A percentile compares a stretch with the other conserved stretches of the same genome.
phyloP scores from a whole-genome alignment of 495 filamentous ascomycete genomes.

The Daldinia concentrica region DNA sequence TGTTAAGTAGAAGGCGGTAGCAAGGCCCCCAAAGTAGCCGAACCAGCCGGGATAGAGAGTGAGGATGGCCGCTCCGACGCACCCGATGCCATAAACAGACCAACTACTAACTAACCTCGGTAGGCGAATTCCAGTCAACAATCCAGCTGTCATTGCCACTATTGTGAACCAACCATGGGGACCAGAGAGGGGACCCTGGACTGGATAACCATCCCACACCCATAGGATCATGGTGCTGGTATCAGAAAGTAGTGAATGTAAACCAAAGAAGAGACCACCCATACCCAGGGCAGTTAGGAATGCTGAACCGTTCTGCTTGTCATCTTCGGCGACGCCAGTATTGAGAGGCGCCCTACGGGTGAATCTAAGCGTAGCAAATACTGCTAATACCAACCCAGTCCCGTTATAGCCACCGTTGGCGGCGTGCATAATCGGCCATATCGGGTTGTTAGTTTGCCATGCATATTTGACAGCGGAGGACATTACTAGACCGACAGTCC shows the following conservation, averaged over 20 bases:
- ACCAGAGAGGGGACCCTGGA: constrained; percentile 86
- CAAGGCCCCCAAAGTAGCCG: constrained; percentile 87
- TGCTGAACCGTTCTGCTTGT: constrained; percentile 68
- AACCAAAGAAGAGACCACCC: constrained; percentile 85
- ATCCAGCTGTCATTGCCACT: constrained; percentile 83
- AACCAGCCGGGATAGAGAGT: constrained; percentile 84
- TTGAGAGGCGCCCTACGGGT: constrained; percentile 66
- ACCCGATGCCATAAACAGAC: constrained; percentile 81
- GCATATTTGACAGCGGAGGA: constrained; percentile 93
- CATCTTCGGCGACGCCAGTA: constrained; percentile 54
- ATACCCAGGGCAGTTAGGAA: constrained; percentile 79
- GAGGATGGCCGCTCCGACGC: constrained; percentile 79
- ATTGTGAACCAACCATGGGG: constrained; percentile 89
- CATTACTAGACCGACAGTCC: constrained; percentile 81
- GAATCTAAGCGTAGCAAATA: constrained; percentile 77
- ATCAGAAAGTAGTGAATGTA: constrained; percentile 94
- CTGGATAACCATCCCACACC: constrained; percentile 98
- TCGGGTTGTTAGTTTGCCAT: constrained; percentile 94
- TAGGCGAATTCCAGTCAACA: constrained; percentile 78
- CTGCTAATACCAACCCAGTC: constrained; percentile 75
- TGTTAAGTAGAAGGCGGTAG: constrained; percentile 80
- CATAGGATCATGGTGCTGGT: constrained; percentile 99
- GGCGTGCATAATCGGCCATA: constrained; percentile 93
- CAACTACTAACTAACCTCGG: constrained; percentile 77
- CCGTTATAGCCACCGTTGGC: constrained; percentile 95